phyloP scores from a whole-genome alignment of 768 basidiomycete genomes.

The Psilocybe cubensis region DNA sequence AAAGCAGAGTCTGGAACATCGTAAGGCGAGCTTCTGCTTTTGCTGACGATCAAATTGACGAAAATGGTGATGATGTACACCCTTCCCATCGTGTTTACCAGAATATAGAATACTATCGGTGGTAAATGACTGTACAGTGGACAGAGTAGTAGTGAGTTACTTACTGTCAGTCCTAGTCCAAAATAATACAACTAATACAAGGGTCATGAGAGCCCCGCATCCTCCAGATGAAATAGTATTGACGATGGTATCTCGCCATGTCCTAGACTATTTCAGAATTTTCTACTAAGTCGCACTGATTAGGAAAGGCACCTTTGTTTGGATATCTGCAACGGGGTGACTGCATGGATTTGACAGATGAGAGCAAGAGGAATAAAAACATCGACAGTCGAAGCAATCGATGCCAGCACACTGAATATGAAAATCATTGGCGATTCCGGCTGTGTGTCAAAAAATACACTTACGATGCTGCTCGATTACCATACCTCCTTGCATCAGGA shows the following conservation, averaged over 20 bases:
- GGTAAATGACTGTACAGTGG: neutral
- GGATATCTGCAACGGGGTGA: constrained; percentile 15
- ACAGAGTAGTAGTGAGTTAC: neutral
- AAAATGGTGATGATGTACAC: constrained; percentile 26
- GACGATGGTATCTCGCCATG: constrained; percentile 19
- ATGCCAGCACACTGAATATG: constrained; percentile 14
- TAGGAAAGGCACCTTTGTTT: constrained; percentile 14
- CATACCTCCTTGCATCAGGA: constrained; percentile 16
- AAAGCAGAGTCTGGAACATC: constrained; percentile 8
- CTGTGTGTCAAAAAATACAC: neutral
- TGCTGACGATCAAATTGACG: constrained; percentile 26
- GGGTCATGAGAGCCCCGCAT: constrained; percentile 21
- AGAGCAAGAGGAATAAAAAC: constrained; percentile 21
- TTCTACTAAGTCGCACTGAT: neutral
- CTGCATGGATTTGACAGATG: constrained; percentile 19
- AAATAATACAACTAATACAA: constrained; percentile 20
- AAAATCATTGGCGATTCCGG: neutral
- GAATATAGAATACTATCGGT: constrained; percentile 21
- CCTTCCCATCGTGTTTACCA: constrained; percentile 24
- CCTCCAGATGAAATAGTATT: constrained; percentile 27
- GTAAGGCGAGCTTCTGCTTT: constrained; percentile 19
- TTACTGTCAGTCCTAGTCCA: constrained; percentile 22
- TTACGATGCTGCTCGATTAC: constrained; percentile 19
- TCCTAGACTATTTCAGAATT: constrained; percentile 3
- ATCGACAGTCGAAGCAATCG: constrained; percentile 19